Base-by-base conservation (phyloP, 768 basidiomycete genomes). In the Russula abietina region DNA sequence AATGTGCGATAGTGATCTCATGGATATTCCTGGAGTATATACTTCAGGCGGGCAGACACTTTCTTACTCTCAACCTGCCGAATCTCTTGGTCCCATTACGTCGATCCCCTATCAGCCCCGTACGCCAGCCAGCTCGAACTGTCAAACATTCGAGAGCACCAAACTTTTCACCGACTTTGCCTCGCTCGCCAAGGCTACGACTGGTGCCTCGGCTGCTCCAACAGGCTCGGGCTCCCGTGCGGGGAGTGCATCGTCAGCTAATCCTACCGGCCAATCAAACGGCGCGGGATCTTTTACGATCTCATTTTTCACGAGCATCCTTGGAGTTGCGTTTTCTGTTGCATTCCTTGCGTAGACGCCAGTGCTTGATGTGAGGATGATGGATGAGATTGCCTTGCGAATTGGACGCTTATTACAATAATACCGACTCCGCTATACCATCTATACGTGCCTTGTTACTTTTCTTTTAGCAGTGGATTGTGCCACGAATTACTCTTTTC, bases 1-100 rank as follows among this genome's bases (percentile, higher is more conserved):
- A 61, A 74, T 78, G 9, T 93, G 91, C 75, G 70, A 80, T 10
- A 83, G 84, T 26, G 87, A 89, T n/a, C 76, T 82, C 70, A 83
- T 85, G 76, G 77, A 78, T 17, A 78, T 78, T 56, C 83, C 84
- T 9, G 89, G 88, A 54, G 68, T 78, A 57, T 82, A 79, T 70
- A 73, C 73, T 12, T 54, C 69, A 7, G 67, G 71, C 57, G 82
- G 85, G 30, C 68, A 72, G 53, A 75, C 76, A 16, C 12, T 68
- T 32, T 80, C 81, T 14, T 82, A 79, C 70, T 66, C 71, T 48
- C 81, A 82, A 70, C 82, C 81, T 49, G 69, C 79, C 24, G 80
- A 81, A 68, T 76, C 78, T 3, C 70, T 78, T 51, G 80, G 79
- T 32, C 66, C 75, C n/a, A 79, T 80, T 67, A 69, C 71, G 17